phyloP scores from a whole-genome alignment of 495 filamentous ascomycete species.

The Lophiostoma macrostomum region DNA sequence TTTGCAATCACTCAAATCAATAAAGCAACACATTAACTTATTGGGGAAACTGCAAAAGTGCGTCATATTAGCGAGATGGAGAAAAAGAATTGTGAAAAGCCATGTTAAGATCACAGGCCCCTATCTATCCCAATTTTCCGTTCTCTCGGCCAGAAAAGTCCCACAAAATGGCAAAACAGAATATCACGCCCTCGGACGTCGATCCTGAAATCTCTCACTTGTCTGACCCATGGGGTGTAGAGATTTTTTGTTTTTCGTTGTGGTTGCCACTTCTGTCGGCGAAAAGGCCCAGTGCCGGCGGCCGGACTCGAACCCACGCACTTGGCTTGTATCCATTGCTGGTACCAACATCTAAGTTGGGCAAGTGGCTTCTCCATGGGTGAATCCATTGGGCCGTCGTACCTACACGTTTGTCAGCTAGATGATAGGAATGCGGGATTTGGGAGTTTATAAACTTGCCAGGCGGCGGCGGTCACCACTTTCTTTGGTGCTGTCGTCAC shows the following conservation, averaged over 20 bases:
- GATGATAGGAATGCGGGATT: no score
- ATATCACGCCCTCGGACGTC: not conserved
- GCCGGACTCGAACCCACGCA: no score
- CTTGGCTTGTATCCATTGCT: no score
- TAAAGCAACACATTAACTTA: constrained; percentile 4
- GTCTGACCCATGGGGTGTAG: no score
- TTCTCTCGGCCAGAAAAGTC: constrained; percentile 1
- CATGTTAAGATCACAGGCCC: constrained; percentile 4
- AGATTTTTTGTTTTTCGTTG: no score
- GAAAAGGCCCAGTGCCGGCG: no score
- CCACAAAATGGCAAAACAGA: not conserved
- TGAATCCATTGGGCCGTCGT: no score
- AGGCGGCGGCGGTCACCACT: not conserved
- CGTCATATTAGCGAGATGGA: constrained; percentile 4
- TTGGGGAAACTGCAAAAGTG: not conserved
- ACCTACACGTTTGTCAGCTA: no score
- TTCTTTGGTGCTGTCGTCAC: constrained; percentile 3
- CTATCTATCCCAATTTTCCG: constrained; percentile 5
- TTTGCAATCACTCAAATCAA: constrained; percentile 3
- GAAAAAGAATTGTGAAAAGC: constrained; percentile 4
- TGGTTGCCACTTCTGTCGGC: no score
- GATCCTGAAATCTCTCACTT: not conserved
- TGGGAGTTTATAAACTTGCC: no score
- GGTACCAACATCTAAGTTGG: no score
- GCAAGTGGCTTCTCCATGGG: no score